These are phyloP conservation scores for Canariomyces notabilis DNA, from an alignment of 2,329 filamentous ascomycete species.

Conservation along the genomic window DNA sequence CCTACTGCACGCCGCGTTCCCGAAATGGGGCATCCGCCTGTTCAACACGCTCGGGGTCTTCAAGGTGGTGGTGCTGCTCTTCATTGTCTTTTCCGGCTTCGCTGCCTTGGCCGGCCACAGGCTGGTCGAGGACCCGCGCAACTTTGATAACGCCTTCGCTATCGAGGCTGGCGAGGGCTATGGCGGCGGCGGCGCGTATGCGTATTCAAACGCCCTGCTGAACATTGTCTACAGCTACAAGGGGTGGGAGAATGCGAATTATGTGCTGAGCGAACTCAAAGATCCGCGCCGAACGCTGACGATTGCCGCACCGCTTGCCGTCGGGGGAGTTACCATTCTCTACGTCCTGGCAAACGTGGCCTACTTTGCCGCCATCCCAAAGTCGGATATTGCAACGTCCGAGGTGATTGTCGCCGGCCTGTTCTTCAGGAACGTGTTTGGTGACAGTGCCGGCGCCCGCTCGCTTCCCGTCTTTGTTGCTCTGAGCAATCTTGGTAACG, in stretches of 20 bases:
- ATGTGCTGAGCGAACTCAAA: slow-evolving; percentile 49
- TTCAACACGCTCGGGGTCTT: slow-evolving; percentile 56
- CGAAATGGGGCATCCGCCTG: slow-evolving; percentile 54
- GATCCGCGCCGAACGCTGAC: slow-evolving; percentile 36
- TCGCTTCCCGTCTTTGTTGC: slow-evolving; percentile 47
- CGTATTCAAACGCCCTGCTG: slow-evolving; percentile 53
- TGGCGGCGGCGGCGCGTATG: slow-evolving; percentile 44
- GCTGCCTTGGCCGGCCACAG: slow-evolving; percentile 49
- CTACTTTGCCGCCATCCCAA: slow-evolving; percentile 60
- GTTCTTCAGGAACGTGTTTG: slow-evolving; percentile 60
- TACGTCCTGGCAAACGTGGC: slow-evolving; percentile 62
- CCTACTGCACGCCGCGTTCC: slow-evolving; percentile 45
- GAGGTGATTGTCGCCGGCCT: slow-evolving; percentile 56
- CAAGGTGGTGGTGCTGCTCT: slow-evolving; percentile 54
- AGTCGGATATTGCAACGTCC: slow-evolving; percentile 50
- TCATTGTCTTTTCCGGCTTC: slow-evolving; percentile 58
- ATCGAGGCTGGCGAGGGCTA: slow-evolving; percentile 40
- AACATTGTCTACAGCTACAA: slow-evolving; percentile 58
- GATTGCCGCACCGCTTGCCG: slow-evolving; percentile 53
- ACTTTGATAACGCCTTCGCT: slow-evolving; percentile 52
- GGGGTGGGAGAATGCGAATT: slow-evolving; percentile 61
- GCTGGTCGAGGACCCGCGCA: slow-evolving; percentile 45
- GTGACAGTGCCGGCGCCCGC: slow-evolving; percentile 40
- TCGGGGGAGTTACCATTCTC: slow-evolving; percentile 53
- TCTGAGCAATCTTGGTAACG: slow-evolving; percentile 57